A percentile compares a stretch with the other conserved stretches of the same genome.
Evolutionary conservation across 176 grass and related monocot genomes (phyloP).

Genomic region (Alloteropsis semialata): DNA sequence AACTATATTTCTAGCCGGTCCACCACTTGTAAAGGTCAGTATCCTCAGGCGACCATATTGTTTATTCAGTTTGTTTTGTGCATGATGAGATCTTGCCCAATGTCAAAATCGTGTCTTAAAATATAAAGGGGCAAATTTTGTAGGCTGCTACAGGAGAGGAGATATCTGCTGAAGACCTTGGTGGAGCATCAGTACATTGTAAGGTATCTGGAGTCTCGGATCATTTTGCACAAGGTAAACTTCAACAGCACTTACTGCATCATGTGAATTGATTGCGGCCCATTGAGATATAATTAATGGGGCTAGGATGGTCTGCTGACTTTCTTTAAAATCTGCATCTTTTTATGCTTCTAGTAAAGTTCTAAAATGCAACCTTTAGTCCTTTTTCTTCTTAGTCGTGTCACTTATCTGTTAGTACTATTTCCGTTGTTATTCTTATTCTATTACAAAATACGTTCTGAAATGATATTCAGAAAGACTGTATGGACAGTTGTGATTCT

Average conservation of each 20-base stretch:
- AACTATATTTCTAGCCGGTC: slow-evolving; percentile 94
- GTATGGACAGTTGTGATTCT: too few species aligned
- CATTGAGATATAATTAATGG: background rate
- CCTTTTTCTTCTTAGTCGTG: background rate
- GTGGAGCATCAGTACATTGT: slow-evolving; percentile 96
- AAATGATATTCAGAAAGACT: too few species aligned
- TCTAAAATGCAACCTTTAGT: too few species aligned
- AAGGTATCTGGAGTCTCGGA: slow-evolving; percentile 95
- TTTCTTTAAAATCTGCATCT: slow-evolving; percentile 4
- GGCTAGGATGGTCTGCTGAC: too few species aligned
- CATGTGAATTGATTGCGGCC: background rate
- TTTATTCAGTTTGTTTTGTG: background rate
- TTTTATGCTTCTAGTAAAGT: background rate
- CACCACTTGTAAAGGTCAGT: slow-evolving; percentile 96
- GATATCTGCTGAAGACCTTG: slow-evolving; percentile 96
- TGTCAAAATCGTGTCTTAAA: slow-evolving; percentile 29
- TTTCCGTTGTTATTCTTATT: background rate
- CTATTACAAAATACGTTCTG: background rate
- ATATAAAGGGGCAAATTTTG: slow-evolving; percentile 41
- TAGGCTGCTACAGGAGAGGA: slow-evolving; percentile 98
- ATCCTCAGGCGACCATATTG: slow-evolving; percentile 7
- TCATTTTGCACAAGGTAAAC: slow-evolving; percentile 88
- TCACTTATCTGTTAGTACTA: background rate
- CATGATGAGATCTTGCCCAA: background rate
- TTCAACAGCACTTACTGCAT: background rate